These are phyloP conservation scores for Ustilaginoidea virens DNA, from an alignment of 2,329 filamentous ascomycete species.

Conservation along the genomic window DNA sequence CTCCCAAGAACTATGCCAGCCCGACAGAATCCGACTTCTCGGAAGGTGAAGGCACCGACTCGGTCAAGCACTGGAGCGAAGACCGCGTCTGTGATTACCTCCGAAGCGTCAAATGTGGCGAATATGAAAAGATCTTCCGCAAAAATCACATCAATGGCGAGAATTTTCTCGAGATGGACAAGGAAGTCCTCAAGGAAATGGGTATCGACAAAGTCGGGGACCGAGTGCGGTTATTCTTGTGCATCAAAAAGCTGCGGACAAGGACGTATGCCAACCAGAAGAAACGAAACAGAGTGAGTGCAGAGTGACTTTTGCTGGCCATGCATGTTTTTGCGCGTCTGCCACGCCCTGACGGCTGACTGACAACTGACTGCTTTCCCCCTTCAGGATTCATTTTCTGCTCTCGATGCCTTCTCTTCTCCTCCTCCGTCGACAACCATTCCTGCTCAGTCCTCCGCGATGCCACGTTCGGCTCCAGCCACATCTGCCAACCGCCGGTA, in stretches of 20 bases:
- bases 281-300: conserved; percentile 68
- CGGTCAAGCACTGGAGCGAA: conserved; percentile 79
- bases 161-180: conserved; percentile 92
- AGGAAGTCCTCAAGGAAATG: conserved; percentile 92
- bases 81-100: conserved; percentile 85
- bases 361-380: conserved; percentile 1
- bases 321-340: background rate
- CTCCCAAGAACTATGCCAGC: conserved; percentile 51
- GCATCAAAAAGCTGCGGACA: conserved; percentile 69
- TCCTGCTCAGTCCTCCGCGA: conserved; percentile 43
- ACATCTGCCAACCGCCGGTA: conserved; percentile 40
- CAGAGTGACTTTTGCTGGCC: conserved; percentile 1
- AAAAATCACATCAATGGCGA: conserved; percentile 96
- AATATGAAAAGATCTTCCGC: conserved; percentile 82
- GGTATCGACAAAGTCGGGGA: conserved; percentile 98
- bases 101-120: conserved; percentile 76
- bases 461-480: conserved; percentile 28
- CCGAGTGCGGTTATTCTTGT: conserved; percentile 76
- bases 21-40: conserved; percentile 91
- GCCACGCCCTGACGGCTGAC: background rate
- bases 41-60: conserved; percentile 61
- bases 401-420: conserved; percentile 49
- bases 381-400: conserved; percentile 64
- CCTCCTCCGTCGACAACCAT: conserved; percentile 14
- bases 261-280: conserved; percentile 63